Percentiles rank a stretch among this genome's conserved stretches.
Conservation (phyloP, 2,329 filamentous ascomycete species). For the Ophiostoma populinum region DNA sequence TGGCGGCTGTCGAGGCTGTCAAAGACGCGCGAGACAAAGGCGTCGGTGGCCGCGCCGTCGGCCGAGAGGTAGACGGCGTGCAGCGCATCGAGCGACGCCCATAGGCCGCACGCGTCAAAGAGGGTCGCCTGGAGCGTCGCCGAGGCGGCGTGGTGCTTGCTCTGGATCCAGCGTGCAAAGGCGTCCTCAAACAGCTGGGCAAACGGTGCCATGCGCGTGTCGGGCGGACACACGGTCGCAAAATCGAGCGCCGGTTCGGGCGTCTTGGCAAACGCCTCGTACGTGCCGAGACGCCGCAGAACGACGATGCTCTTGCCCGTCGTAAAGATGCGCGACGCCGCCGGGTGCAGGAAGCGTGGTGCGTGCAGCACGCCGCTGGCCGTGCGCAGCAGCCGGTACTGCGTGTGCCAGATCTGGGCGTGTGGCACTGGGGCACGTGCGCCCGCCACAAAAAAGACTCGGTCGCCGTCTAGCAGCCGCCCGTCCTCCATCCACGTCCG, state of each 20-base stretch:
- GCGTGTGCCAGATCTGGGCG: constrained; percentile 57
- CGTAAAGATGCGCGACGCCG: constrained; percentile 59
- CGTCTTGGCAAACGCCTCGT: constrained; percentile 17
- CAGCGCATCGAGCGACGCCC: constrained; percentile 45
- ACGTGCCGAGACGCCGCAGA: constrained; percentile 50
- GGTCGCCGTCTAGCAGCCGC: constrained; percentile 44
- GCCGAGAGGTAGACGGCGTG: constrained; percentile 60
- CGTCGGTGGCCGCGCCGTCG: constrained; percentile 50
- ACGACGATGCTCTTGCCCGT: constrained; percentile 81
- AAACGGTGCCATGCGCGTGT: constrained; percentile 44
- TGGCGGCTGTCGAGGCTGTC: constrained; percentile 48
- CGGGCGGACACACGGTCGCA: constrained; percentile 32
- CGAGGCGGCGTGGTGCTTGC: constrained; percentile 55
- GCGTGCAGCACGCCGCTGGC: constrained; percentile 44
- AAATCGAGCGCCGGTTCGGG: constrained; percentile 36
- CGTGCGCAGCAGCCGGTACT: constrained; percentile 49
- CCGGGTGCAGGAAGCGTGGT: constrained; percentile 57
- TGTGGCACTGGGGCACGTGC: constrained; percentile 37
- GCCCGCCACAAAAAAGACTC: constrained; percentile 59
- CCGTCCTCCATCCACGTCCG: constrained; percentile 73
- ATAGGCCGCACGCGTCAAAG: constrained; percentile 51
- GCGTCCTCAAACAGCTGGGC: constrained; percentile 54
- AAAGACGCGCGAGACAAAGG: constrained; percentile 54
- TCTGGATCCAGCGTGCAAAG: constrained; percentile 61
- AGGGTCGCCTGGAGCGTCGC: constrained; percentile 47